phyloP scores from a whole-genome alignment of 345 rosid species.

The Kernera saxatilis region DNA sequence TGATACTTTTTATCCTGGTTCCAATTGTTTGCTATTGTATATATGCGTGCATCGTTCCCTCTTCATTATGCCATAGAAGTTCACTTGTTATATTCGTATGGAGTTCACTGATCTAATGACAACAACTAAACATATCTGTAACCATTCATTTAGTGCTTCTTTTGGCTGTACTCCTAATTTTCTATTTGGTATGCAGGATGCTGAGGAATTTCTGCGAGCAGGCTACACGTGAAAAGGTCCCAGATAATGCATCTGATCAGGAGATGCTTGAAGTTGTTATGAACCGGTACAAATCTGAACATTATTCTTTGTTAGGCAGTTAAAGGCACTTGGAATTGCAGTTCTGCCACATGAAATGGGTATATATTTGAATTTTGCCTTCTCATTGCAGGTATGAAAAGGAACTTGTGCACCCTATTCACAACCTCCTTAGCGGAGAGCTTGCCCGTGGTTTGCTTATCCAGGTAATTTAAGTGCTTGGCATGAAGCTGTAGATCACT shows the following conservation, averaged over 20 bases:
- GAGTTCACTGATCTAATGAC: not conserved
- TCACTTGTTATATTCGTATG: conserved; percentile 1
- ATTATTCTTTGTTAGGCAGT: not conserved
- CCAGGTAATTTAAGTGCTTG: conserved; percentile 50
- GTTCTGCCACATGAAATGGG: not conserved
- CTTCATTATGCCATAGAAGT: not conserved
- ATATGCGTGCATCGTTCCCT: not conserved
- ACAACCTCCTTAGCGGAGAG: conserved; percentile 85
- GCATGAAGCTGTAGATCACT: conserved; percentile 7
- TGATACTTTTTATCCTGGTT: not conserved
- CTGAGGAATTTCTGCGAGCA: conserved; percentile 81
- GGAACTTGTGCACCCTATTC: conserved; percentile 80
- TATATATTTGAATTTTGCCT: not conserved
- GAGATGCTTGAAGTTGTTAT: conserved; percentile 90
- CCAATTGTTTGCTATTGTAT: not conserved
- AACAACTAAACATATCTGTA: not conserved
- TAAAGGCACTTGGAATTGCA: not conserved
- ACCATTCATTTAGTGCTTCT: not conserved
- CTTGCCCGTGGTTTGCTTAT: conserved; percentile 95
- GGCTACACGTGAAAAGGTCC: conserved; percentile 59
- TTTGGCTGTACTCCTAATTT: not conserved
- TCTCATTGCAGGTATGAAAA: conserved; percentile 65
- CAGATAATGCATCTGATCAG: conserved; percentile 80
- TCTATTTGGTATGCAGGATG: conserved; percentile 57
- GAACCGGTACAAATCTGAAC: conserved; percentile 53